Evolutionary conservation across 345 rosid species (phyloP), one percentile per base, ranked within the genome.

Genomic region (Ceriops tagal): DNA sequence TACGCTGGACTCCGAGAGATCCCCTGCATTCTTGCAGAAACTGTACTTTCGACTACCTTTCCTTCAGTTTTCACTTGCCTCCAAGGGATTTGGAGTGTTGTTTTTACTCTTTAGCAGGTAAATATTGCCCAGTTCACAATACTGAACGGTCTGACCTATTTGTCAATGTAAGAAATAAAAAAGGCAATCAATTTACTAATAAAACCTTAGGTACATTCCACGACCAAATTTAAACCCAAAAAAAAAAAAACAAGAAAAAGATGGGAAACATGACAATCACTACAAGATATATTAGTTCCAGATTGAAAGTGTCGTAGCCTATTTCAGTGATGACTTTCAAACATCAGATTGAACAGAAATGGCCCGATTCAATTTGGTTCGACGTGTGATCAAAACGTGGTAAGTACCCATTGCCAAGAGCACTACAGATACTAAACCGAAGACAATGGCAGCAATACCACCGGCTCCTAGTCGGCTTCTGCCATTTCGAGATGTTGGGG

Each of bases 391-490:
- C 20, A 61, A 70, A 4, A 76, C 76, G 63, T 73, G 35, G 70
- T 76, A 85, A 46, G 64, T 78, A 3, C 75, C 85, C 79, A 82
- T 60, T 2, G 79, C 79, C 52, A 78, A 19, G 43, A 81, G 39
- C 73, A 74, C 81, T 0, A 59, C 77, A 71, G 82, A 77, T 37
- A 74, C 84, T 28, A 83, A 70, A 53, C 87, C 89, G 35, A 85
- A 53, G 73, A 84, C 75, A 74, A 85, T 76, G 75, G 75, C 84
- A 0, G 73, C 82, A 59, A 79, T 61, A 35, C 83, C 78, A 62
- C 80, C 76, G 39, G 76, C 86, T 53, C 86, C 85, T 6, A 83
- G 18, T 30, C 67, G 52, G 6, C 64, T 65, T 7, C 74, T 70
- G 15, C 85, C 76, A 57, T 9, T 61, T 22, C 65, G 80, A 53